Evolutionary conservation across 768 basidiomycete genomes (phyloP).

Genomic region (Sporobolomyces pararoseus): DNA sequence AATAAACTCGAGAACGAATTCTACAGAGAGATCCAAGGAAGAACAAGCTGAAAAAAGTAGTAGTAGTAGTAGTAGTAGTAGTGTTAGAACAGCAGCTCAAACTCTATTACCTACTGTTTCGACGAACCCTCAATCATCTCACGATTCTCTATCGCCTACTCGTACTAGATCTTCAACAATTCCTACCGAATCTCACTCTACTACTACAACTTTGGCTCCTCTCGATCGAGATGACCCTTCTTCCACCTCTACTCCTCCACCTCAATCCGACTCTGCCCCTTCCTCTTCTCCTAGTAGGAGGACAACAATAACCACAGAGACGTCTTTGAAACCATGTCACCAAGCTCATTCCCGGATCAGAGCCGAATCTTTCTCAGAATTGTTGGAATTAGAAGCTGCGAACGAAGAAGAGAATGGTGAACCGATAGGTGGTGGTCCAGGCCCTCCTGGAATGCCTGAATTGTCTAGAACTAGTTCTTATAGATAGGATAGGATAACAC

Average conservation of each 20-base stretch:
- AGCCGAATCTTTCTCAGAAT: constrained; percentile 28
- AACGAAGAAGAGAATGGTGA: neutral
- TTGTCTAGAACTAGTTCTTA: neutral
- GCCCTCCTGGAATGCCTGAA: neutral
- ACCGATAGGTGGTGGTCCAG: neutral
- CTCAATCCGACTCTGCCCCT: neutral
- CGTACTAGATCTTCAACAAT: neutral
- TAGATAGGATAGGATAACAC: no score
- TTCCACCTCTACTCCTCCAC: constrained; percentile 23
- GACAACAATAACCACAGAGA: no score
- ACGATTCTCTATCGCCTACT: neutral
- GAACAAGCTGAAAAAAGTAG: no score
- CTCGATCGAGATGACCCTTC: constrained; percentile 10
- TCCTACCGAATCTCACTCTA: neutral
- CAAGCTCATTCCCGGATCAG: constrained; percentile 7
- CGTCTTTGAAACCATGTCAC: no score
- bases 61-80: no score
- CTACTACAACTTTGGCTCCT: neutral
- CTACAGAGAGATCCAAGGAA: neutral
- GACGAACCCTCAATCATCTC: no score
- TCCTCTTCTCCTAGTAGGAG: neutral
- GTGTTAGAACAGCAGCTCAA: neutral
- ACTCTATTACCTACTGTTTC: neutral
- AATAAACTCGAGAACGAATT: neutral
- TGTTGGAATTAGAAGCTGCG: constrained; percentile 6